phyloP scores from a whole-genome alignment of 2,329 filamentous ascomycete species.

The Dactylellina drechsleri region DNA sequence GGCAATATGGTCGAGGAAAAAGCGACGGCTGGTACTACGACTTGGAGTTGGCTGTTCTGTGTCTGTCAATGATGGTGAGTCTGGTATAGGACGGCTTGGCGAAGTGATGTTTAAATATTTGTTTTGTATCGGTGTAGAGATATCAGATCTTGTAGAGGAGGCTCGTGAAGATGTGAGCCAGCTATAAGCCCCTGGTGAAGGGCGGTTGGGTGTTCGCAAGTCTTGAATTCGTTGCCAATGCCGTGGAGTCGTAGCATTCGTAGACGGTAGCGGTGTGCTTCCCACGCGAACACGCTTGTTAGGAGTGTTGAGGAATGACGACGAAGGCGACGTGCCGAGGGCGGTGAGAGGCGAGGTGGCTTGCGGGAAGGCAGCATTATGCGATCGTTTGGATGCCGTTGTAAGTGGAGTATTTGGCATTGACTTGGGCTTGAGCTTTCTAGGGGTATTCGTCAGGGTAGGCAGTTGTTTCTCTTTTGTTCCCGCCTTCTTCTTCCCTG shows the following conservation, averaged over 20 bases:
- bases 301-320: constrained; percentile 34
- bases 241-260: constrained; percentile 30
- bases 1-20: constrained; percentile 37
- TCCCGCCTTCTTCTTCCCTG: constrained; percentile 35
- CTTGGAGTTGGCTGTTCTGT: constrained; percentile 18
- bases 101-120: background rate
- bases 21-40: constrained; percentile 11
- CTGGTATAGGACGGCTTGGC: constrained; percentile 30
- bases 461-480: constrained; percentile 38
- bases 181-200: constrained; percentile 30
- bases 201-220: constrained; percentile 29
- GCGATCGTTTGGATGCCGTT: constrained; percentile 28
- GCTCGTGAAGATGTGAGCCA: constrained; percentile 30
- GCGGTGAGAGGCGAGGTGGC: constrained; percentile 35
- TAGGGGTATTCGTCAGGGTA: constrained; percentile 39
- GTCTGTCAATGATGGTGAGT: constrained; percentile 35
- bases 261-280: constrained; percentile 27
- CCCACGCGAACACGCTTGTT: constrained; percentile 24
- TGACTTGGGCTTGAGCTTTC: constrained; percentile 39
- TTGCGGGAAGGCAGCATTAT: constrained; percentile 32
- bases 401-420: constrained; percentile 29
- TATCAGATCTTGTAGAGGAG: constrained; percentile 10
- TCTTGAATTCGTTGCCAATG: constrained; percentile 29
- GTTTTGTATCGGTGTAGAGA: constrained; percentile 23
- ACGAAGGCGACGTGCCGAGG: constrained; percentile 26